These are phyloP conservation scores for Sporothrix brunneoviolacea DNA, from an alignment of 2,329 filamentous ascomycete genomes.

Conservation along the genomic window DNA sequence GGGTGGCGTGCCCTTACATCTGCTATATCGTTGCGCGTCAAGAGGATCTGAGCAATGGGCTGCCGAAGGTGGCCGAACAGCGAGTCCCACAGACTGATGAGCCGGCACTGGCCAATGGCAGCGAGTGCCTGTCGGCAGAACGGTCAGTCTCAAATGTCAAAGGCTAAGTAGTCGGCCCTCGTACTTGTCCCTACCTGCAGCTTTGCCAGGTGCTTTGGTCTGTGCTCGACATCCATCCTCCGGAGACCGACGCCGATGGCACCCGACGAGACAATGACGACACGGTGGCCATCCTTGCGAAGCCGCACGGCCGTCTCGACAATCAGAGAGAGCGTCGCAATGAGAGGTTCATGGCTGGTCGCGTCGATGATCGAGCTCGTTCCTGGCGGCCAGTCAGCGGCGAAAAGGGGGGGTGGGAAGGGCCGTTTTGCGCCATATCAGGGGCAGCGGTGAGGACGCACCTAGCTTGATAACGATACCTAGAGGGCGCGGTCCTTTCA, in stretches of 20 bases:
- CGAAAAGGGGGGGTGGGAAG: too few relatives aligned
- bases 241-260: constrained; percentile 91
- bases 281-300: constrained; percentile 82
- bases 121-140: too few relatives aligned
- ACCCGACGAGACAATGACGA: constrained; percentile 94
- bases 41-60: constrained; percentile 89
- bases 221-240: constrained; percentile 79
- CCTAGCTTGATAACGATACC: constrained; percentile 84
- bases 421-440: background rate
- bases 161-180: constrained; percentile 88
- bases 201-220: constrained; percentile 84
- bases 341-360: constrained; percentile 83
- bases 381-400: constrained; percentile 46
- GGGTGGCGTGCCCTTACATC: constrained; percentile 52
- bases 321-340: constrained; percentile 85
- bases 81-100: too few relatives aligned
- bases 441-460: constrained; percentile 35
- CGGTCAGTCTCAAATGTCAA: constrained; percentile 96
- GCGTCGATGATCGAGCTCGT: constrained; percentile 99
- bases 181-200: constrained; percentile 93
- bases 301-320: constrained; percentile 89
- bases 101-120: too few relatives aligned
- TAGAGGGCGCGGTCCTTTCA: constrained; percentile 60
- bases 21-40: constrained; percentile 93
- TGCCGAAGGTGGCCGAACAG: too few relatives aligned